A percentile compares a stretch with the other conserved stretches of the same genome.
Conservation (phyloP, 352 stramenopile genomes). For the Globisporangium canariense region DNA sequence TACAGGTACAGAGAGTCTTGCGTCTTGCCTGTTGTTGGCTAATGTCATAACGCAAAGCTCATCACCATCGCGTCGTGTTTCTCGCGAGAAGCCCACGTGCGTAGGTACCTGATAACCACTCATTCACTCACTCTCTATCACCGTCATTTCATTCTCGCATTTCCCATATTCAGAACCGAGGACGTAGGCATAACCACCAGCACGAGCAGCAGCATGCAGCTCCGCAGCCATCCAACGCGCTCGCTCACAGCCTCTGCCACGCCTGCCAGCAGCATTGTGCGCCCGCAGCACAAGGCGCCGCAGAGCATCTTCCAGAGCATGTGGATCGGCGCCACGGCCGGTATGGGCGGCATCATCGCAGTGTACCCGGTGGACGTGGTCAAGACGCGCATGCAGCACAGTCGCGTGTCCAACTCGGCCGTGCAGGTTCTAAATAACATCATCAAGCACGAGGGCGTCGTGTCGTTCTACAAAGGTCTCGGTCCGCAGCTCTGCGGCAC, state of each 20-base stretch:
- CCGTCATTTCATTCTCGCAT: not conserved
- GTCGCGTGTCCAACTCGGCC: constrained; percentile 48
- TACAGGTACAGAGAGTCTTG: constrained; percentile 2
- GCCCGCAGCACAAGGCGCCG: constrained; percentile 24
- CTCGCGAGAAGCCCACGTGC: constrained; percentile 4
- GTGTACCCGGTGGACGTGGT: constrained; percentile 83
- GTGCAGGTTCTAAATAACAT: constrained; percentile 56
- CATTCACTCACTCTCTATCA: not conserved
- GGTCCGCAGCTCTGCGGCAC: constrained; percentile 69
- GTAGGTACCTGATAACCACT: not conserved
- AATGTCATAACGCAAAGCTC: not conserved
- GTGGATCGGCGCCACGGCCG: constrained; percentile 74
- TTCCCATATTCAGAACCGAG: not conserved
- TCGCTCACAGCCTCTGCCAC: constrained; percentile 10
- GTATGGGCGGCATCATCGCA: constrained; percentile 77
- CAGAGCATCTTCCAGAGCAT: constrained; percentile 74
- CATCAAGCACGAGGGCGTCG: constrained; percentile 53
- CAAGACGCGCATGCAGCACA: constrained; percentile 86
- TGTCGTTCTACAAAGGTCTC: constrained; percentile 79
- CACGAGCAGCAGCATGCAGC: constrained; percentile 4
- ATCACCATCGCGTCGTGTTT: not conserved
- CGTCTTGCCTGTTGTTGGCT: not conserved
- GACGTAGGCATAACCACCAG: not conserved
- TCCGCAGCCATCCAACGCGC: constrained; percentile 12
- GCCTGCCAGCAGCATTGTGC: constrained; percentile 6